These are phyloP conservation scores for Paraconiothyrium sp. DNA, from an alignment of 2,329 filamentous ascomycete species.

Conservation along the genomic window DNA sequence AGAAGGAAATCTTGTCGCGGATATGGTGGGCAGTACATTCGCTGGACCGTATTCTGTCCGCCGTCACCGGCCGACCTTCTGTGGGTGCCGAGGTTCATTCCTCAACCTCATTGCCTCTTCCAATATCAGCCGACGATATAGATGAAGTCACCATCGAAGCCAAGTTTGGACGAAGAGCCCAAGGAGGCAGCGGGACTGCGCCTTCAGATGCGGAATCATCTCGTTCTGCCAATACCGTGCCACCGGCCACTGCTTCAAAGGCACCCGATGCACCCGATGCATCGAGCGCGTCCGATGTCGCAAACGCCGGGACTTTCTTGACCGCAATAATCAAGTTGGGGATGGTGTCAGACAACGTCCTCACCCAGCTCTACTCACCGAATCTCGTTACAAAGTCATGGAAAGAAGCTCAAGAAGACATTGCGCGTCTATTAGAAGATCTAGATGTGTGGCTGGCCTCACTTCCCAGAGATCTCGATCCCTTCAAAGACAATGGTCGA, in stretches of 20 bases:
- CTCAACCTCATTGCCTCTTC: conserved; percentile 44
- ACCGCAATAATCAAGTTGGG: conserved; percentile 32
- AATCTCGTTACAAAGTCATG: conserved; percentile 41
- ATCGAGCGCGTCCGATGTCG: conserved; percentile 11
- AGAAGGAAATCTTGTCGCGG: conserved; percentile 46
- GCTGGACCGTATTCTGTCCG: conserved; percentile 46
- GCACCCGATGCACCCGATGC: neutral
- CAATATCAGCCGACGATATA: conserved; percentile 37
- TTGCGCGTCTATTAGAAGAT: conserved; percentile 37
- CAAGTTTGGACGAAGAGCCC: conserved; percentile 18
- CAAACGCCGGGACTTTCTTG: conserved; percentile 35
- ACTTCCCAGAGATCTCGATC: conserved; percentile 37
- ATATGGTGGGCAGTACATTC: conserved; percentile 54
- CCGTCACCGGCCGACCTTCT: conserved; percentile 51
- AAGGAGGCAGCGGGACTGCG: neutral
- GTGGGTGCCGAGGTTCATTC: conserved; percentile 39
- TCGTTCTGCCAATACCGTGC: neutral
- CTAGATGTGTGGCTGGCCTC: conserved; percentile 46
- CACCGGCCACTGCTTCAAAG: neutral
- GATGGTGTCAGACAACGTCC: conserved; percentile 40
- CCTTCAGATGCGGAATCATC: neutral
- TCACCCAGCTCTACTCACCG: conserved; percentile 47
- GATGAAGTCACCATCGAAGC: conserved; percentile 29
- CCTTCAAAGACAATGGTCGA: conserved; percentile 13
- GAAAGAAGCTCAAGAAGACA: conserved; percentile 44